These are phyloP conservation scores for Diplocarpon rosae DNA, from an alignment of 2,329 filamentous ascomycete species.

Conservation along the genomic window DNA sequence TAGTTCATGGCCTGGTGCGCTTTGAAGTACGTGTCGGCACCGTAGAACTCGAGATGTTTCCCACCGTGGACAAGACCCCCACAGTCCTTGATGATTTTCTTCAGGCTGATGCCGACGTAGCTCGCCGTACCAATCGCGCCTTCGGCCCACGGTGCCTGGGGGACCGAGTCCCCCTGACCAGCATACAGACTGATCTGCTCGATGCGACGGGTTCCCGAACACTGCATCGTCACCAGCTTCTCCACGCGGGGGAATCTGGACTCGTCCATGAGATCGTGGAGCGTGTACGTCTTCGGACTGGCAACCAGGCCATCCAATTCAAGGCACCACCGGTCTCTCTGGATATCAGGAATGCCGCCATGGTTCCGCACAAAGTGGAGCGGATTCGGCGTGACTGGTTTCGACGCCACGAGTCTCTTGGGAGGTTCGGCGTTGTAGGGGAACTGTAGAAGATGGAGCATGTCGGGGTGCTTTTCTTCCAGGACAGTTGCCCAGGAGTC, in stretches of 20 bases:
- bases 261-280: constrained; percentile 51
- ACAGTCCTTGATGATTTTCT: constrained; percentile 60
- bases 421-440: constrained; percentile 55
- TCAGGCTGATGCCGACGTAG: constrained; percentile 53
- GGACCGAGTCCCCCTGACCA: constrained; percentile 53
- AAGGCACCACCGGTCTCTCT: constrained; percentile 42
- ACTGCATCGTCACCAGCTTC: constrained; percentile 53
- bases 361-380: constrained; percentile 63
- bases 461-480: constrained; percentile 46
- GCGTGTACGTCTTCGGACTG: constrained; percentile 42
- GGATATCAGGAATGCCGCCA: constrained; percentile 57
- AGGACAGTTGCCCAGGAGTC: constrained; percentile 46
- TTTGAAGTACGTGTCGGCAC: constrained; percentile 66
- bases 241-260: constrained; percentile 45
- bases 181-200: constrained; percentile 56
- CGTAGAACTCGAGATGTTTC: constrained; percentile 56
- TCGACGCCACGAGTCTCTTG: constrained; percentile 41
- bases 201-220: constrained; percentile 55
- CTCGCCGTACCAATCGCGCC: constrained; percentile 56
- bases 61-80: constrained; percentile 45
- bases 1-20: constrained; percentile 55
- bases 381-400: constrained; percentile 47
- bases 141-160: constrained; percentile 44
- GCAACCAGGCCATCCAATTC: constrained; percentile 50
- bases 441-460: constrained; percentile 51